Conservation (phyloP, 2,329 filamentous ascomycete species). For the Hypoxylon sp. region DNA sequence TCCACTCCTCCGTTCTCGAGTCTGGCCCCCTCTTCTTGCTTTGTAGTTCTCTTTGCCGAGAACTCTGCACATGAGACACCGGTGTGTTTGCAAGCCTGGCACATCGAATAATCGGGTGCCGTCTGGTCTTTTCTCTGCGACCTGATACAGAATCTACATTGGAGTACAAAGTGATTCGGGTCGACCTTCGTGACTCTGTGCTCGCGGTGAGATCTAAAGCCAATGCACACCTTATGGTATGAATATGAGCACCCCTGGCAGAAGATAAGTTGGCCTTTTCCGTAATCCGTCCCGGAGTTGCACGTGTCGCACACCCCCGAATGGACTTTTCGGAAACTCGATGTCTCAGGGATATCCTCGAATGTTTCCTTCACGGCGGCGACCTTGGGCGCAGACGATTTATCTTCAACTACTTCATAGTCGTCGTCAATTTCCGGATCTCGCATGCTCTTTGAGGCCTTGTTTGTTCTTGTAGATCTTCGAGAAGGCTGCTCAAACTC, state of each 20-base stretch:
- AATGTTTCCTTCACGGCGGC: constrained; percentile 82
- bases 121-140: constrained; percentile 76
- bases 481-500: constrained; percentile 66
- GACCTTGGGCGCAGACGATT: constrained; percentile 65
- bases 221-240: constrained; percentile 88
- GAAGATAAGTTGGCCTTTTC: constrained; percentile 80
- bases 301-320: constrained; percentile 81
- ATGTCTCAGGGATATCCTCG: constrained; percentile 70
- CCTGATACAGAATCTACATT: constrained; percentile 89
- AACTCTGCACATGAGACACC: constrained; percentile 83
- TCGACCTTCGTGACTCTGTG: constrained; percentile 90
- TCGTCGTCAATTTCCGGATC: constrained; percentile 74
- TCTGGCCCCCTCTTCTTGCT: constrained; percentile 87
- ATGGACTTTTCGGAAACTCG: constrained; percentile 80
- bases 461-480: constrained; percentile 65
- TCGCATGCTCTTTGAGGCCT: constrained; percentile 61
- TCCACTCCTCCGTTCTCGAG: constrained; percentile 85
- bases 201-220: constrained; percentile 79
- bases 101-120: constrained; percentile 79
- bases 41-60: constrained; percentile 77
- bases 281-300: constrained; percentile 64
- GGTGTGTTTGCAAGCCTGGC: constrained; percentile 76
- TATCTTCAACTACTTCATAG: constrained; percentile 66
- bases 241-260: constrained; percentile 92
- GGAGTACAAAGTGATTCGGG: constrained; percentile 83